phyloP scores from a whole-genome alignment of 495 filamentous ascomycete species.

The Xylaria flabelliformis region DNA sequence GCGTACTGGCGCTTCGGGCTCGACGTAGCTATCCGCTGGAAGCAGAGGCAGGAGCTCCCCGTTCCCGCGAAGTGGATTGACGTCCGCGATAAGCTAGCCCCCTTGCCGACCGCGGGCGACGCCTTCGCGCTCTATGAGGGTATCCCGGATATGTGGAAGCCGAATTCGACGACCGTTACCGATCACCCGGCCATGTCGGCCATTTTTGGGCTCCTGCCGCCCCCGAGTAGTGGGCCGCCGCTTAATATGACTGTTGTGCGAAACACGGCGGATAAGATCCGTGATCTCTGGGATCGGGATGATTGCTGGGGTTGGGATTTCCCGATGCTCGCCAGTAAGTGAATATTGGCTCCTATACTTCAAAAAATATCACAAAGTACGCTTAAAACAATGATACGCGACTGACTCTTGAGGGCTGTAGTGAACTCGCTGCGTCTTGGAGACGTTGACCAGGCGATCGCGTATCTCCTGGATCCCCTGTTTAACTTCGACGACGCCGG shows the following conservation, averaged over 20 bases:
- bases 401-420: not conserved
- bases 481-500: slow-evolving; percentile 60
- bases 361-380: not conserved
- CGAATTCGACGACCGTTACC: slow-evolving; percentile 43
- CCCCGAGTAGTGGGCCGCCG: slow-evolving; percentile 43
- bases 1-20: slow-evolving; percentile 58
- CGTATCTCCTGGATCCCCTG: slow-evolving; percentile 54
- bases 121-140: slow-evolving; percentile 59
- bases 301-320: slow-evolving; percentile 63
- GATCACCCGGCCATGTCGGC: slow-evolving; percentile 61
- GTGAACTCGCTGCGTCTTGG: slow-evolving; percentile 57
- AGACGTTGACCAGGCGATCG: slow-evolving; percentile 52
- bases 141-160: slow-evolving; percentile 56
- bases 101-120: slow-evolving; percentile 51
- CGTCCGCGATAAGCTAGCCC: slow-evolving; percentile 54
- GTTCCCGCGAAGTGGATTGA: slow-evolving; percentile 47
- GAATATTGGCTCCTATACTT: not conserved
- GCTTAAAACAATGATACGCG: not conserved
- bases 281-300: slow-evolving; percentile 53
- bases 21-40: slow-evolving; percentile 50
- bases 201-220: slow-evolving; percentile 57
- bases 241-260: slow-evolving; percentile 49
- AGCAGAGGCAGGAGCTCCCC: slow-evolving; percentile 43
- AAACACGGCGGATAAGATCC: slow-evolving; percentile 54
- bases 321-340: slow-evolving; percentile 54